Evolutionary conservation across 352 stramenopile species (phyloP).

Genomic region (Halophytophthora polymorphica): DNA sequence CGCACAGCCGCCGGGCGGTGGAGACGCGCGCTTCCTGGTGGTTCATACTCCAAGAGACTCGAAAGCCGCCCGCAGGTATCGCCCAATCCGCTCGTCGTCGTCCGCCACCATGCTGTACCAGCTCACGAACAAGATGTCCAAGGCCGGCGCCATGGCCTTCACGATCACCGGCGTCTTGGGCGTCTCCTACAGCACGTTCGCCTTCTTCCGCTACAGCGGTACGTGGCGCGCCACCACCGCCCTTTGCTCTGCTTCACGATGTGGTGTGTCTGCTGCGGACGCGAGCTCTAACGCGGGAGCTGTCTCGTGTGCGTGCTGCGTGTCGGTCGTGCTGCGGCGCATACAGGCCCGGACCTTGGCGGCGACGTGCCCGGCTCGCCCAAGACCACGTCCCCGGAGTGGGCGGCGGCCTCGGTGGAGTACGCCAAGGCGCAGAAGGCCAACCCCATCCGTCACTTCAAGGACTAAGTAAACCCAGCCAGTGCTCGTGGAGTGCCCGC

Average conservation of each 20-base stretch:
- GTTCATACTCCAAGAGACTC: conserved; percentile 28
- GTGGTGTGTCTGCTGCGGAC: too few species aligned
- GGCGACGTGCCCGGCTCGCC: conserved; percentile 45
- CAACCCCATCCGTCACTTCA: conserved; percentile 83
- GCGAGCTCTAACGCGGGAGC: too few species aligned
- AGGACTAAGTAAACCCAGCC: conserved; percentile 53
- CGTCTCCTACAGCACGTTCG: conserved; percentile 46
- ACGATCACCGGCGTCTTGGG: conserved; percentile 35
- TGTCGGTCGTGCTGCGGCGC: neutral
- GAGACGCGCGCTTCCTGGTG: conserved; percentile 12
- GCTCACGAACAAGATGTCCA: conserved; percentile 66
- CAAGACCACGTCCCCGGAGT: conserved; percentile 76
- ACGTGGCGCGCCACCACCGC: conserved; percentile 9
- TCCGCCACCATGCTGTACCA: conserved; percentile 54
- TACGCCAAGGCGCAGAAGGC: conserved; percentile 79
- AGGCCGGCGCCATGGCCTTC: conserved; percentile 51
- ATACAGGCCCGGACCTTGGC: conserved; percentile 59
- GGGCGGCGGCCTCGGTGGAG: conserved; percentile 68
- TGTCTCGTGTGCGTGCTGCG: too few species aligned
- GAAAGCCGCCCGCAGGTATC: conserved; percentile 10
- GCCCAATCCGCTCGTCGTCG: conserved; percentile 14
- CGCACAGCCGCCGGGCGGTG: too few species aligned
- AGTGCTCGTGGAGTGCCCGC: conserved; percentile 5
- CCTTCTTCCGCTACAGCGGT: conserved; percentile 66
- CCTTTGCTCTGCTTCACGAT: too few species aligned